Evolutionary conservation across 345 rosid species (phyloP).

Genomic region (Anacardium occidentale): DNA sequence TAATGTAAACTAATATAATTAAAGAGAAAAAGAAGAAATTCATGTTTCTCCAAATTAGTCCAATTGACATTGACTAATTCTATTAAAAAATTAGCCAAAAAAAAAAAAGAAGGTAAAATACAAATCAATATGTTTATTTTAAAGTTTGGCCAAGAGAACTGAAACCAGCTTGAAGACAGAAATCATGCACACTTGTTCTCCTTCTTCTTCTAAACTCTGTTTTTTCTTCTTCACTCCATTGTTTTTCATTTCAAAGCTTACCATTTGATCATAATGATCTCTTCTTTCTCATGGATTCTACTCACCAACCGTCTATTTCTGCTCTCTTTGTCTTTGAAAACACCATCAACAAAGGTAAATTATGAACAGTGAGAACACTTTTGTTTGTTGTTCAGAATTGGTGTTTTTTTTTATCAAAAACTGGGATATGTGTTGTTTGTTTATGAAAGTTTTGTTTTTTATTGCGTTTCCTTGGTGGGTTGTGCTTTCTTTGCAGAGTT

Average conservation of each 20-base stretch:
- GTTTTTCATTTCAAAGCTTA: neutral
- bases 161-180: neutral
- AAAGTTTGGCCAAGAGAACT: neutral
- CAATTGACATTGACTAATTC: too few relatives aligned
- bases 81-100: neutral
- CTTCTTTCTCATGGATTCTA: constrained; percentile 24
- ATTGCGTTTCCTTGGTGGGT: too few relatives aligned
- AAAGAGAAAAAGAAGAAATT: too few relatives aligned
- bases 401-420: neutral
- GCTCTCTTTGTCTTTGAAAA: constrained; percentile 37
- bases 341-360: constrained; percentile 33
- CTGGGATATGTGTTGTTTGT: neutral
- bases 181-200: constrained; percentile 20
- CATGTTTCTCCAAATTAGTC: too few relatives aligned
- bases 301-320: constrained; percentile 17
- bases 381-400: neutral
- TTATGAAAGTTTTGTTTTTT: neutral
- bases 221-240: neutral
- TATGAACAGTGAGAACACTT: neutral
- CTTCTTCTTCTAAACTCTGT: neutral
- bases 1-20: too few relatives aligned
- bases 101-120: neutral
- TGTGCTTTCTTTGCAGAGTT: constrained; percentile 26
- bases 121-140: neutral
- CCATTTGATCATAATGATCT: constrained; percentile 11